Evolutionary conservation across 1,139 yeast species (phyloP).

Genomic region (Spencermartinsiella ligniputridi): DNA sequence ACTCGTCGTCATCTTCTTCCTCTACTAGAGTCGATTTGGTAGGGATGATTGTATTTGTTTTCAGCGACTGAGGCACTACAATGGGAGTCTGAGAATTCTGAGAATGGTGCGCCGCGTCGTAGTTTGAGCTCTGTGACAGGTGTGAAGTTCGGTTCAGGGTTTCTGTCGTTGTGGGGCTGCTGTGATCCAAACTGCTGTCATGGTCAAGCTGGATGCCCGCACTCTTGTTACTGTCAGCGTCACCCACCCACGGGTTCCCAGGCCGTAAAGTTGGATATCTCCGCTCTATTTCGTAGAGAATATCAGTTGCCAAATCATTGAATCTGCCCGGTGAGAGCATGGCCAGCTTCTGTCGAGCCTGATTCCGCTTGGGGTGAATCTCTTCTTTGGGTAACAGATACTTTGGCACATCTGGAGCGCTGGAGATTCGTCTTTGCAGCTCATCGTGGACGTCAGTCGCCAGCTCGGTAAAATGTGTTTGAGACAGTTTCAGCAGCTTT

Average conservation of each 20-base stretch:
- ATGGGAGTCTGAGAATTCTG: neutral
- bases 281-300: slow-evolving; percentile 79
- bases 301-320: slow-evolving; percentile 87
- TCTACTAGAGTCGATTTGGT: slow-evolving; percentile 30
- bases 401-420: slow-evolving; percentile 16
- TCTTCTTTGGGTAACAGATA: slow-evolving; percentile 27
- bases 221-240: neutral
- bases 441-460: slow-evolving; percentile 95
- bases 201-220: neutral
- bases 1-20: slow-evolving; percentile 27
- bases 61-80: slow-evolving; percentile 10
- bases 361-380: slow-evolving; percentile 92
- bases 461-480: slow-evolving; percentile 83
- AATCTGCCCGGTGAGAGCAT: slow-evolving; percentile 78
- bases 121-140: neutral
- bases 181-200: neutral
- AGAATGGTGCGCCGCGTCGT: neutral
- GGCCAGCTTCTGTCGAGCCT: slow-evolving; percentile 89
- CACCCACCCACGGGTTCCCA: neutral
- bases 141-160: neutral
- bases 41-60: slow-evolving; percentile 29
- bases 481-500: slow-evolving; percentile 71
- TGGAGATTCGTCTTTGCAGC: slow-evolving; percentile 62
- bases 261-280: slow-evolving; percentile 35
- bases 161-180: neutral